phyloP scores from a whole-genome alignment of 345 rosid species.

The Eucalyptus tenuipes region DNA sequence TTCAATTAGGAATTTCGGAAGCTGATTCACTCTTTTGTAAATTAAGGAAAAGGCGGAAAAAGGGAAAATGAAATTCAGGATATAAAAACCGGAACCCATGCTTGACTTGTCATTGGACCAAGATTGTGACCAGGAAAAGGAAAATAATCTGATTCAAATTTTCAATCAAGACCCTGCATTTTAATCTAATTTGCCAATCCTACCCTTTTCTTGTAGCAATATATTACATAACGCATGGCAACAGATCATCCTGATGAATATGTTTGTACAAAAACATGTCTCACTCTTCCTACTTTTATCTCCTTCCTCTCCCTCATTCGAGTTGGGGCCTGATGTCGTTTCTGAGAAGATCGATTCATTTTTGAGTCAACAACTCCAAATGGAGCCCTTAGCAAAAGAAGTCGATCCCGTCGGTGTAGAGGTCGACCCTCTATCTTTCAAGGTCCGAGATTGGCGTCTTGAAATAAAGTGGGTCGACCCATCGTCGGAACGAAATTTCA shows the following conservation, averaged over 20 bases:
- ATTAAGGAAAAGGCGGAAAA: not conserved
- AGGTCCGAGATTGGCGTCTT: not conserved
- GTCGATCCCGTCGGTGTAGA: not conserved
- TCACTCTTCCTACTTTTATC: not conserved
- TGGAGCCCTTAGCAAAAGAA: not conserved
- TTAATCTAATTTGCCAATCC: not conserved
- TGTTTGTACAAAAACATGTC: not conserved
- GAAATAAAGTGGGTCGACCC: not conserved
- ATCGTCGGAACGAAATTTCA: not conserved
- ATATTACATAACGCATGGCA: not conserved
- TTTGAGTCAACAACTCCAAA: not conserved
- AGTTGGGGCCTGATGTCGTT: not conserved
- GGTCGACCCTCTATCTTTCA: not conserved
- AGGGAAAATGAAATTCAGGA: not conserved
- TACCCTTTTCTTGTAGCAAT: not conserved
- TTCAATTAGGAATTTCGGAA: not conserved
- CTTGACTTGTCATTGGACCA: not conserved
- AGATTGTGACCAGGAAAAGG: not conserved
- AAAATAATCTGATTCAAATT: not conserved
- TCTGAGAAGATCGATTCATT: not conserved
- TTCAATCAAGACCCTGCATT: not conserved
- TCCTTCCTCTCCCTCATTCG: not conserved
- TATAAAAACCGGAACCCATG: not conserved
- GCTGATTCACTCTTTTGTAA: not conserved
- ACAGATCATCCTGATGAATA: not conserved